Percentiles rank a stretch among this genome's conserved stretches.
phyloP scores from a whole-genome alignment of 2,329 filamentous ascomycete species.

The Fusarium nodosum region DNA sequence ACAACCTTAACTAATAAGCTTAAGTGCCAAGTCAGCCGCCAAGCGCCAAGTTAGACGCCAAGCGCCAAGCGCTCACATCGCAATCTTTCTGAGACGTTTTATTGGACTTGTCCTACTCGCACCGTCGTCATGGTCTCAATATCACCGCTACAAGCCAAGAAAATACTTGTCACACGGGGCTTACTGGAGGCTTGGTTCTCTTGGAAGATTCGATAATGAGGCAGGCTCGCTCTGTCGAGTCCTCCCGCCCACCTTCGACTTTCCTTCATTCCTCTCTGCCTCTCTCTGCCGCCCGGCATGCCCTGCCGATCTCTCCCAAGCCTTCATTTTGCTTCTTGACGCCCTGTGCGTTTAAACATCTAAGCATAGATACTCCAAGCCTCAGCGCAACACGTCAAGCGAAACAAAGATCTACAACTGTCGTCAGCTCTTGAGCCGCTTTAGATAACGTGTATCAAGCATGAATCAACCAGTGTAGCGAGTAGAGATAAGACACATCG shows the following conservation, averaged over 20 bases:
- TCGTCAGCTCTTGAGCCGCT: slow-evolving; percentile 1
- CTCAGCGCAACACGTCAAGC: neutral
- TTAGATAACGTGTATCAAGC: neutral
- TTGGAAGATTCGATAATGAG: neutral
- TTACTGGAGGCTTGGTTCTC: slow-evolving; percentile 1
- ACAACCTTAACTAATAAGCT: slow-evolving; percentile 34
- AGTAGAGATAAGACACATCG: neutral
- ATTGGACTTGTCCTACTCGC: neutral
- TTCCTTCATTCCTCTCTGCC: neutral
- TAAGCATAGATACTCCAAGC: neutral
- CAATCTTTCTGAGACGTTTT: neutral
- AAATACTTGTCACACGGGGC: slow-evolving; percentile 1
- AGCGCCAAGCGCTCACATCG: slow-evolving; percentile 41
- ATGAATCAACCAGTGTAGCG: neutral
- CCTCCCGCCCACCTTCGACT: neutral
- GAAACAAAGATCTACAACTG: neutral
- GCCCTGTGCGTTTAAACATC: neutral
- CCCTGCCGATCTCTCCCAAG: neutral
- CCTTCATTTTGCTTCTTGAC: neutral
- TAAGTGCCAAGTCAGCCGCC: slow-evolving; percentile 39
- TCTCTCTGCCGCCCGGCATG: neutral
- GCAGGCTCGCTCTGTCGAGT: neutral
- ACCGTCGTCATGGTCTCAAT: slow-evolving; percentile 1
- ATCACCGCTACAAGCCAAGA: slow-evolving; percentile 11
- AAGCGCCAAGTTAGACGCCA: slow-evolving; percentile 27